phyloP scores from a whole-genome alignment of 345 rosid species.

The Turritis glabra region DNA sequence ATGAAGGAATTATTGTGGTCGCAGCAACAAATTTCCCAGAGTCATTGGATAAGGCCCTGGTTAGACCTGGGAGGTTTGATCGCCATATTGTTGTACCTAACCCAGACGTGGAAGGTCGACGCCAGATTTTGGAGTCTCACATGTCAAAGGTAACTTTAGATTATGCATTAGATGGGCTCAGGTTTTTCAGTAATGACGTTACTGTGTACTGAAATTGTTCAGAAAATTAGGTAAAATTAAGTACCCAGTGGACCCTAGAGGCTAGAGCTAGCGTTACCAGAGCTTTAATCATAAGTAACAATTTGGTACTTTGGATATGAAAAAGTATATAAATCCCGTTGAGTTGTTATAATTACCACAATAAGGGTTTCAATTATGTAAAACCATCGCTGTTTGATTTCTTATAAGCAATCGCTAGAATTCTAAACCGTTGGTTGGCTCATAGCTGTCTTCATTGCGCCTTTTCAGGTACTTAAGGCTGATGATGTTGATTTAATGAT shows the following conservation, averaged over 20 bases:
- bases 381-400: neutral
- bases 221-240: neutral
- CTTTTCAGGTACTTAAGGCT: conserved; percentile 72
- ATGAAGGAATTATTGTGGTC: conserved; percentile 93
- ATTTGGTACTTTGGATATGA: neutral
- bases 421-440: neutral
- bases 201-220: neutral
- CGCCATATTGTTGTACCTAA: conserved; percentile 90
- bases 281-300: neutral
- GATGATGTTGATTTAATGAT: conserved; percentile 94
- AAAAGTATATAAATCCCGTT: neutral
- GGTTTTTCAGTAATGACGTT: neutral
- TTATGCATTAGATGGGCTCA: neutral
- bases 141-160: conserved; percentile 83
- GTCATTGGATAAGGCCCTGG: conserved; percentile 92
- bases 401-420: neutral
- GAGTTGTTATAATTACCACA: neutral
- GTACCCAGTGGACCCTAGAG: neutral
- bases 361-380: neutral
- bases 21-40: conserved; percentile 97
- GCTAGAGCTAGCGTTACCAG: neutral
- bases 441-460: neutral
- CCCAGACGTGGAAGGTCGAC: conserved; percentile 96
- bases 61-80: conserved; percentile 97
- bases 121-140: conserved; percentile 92